Evolutionary conservation across 306 rosid species (phyloP).

Genomic region (Prosopis cineraria): DNA sequence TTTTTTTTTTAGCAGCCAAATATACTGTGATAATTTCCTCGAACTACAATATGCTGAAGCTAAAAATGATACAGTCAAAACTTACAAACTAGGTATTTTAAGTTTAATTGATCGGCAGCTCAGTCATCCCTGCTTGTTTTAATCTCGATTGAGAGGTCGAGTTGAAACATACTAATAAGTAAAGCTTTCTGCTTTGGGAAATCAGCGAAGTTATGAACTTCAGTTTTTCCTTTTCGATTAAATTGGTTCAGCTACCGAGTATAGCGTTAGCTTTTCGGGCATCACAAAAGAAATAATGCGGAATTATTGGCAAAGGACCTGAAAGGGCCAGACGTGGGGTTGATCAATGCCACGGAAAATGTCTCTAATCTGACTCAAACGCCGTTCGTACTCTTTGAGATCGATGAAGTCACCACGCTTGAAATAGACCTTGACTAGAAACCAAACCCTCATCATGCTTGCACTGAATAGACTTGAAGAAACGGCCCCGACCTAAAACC

Average conservation of each 20-base stretch:
- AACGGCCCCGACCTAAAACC: slow-evolving; percentile 88
- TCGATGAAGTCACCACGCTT: slow-evolving; percentile 90
- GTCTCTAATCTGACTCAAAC: slow-evolving; percentile 68
- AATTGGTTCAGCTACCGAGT: slow-evolving; percentile 9
- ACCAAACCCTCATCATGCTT: slow-evolving; percentile 98
- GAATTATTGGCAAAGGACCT: slow-evolving; percentile 46
- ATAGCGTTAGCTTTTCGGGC: neutral
- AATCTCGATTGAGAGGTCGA: neutral
- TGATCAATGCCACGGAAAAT: slow-evolving; percentile 62
- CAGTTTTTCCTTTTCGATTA: neutral
- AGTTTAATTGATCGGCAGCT: neutral
- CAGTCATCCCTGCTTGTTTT: neutral
- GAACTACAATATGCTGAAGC: neutral
- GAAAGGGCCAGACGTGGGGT: slow-evolving; percentile 98
- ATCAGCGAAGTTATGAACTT: slow-evolving; percentile 13
- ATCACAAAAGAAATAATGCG: neutral
- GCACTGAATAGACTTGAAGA: slow-evolving; percentile 93
- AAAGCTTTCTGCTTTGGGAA: neutral
- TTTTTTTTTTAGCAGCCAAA: slow-evolving; percentile 1
- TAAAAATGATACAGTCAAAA: neutral
- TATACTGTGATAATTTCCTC: neutral
- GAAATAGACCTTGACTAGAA: slow-evolving; percentile 96
- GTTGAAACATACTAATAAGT: slow-evolving; percentile 1
- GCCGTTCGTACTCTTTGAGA: slow-evolving; percentile 73
- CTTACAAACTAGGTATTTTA: neutral